Evolutionary conservation across 495 filamentous ascomycete genomes (phyloP), one percentile per base, ranked within the genome.

Genomic region (Oidiodendron maius): DNA sequence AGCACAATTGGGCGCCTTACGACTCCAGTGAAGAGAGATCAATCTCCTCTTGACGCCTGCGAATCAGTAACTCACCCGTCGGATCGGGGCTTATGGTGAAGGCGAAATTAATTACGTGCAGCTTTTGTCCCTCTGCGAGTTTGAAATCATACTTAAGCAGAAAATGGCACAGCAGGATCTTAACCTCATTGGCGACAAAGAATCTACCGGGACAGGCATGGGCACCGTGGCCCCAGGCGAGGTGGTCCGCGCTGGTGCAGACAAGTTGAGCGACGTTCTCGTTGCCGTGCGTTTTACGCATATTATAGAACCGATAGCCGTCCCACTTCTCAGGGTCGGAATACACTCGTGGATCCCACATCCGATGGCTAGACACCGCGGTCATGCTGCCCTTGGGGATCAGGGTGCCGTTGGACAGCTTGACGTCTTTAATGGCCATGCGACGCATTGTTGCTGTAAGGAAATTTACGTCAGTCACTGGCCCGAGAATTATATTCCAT

Each of bases 151-250:
- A 82, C 40, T 69, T 68, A 21, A 78, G 48, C 30, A 83, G 44
- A 23, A 76, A 36, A 46, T 75, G 66, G 16, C 70, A 71, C 28
- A 82, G 32, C 32, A 81, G 71, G 25, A 72, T 65, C 57, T 81
- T 81, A 45, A 79, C 63, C 48, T 72, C 68, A 24, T 67, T 69
- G 4, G 61, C 61, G 0, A 71, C 76, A 36, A 81, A 78, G 59
- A 76, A 77, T 9, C 80, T 62, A 0, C 79, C 80, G 0, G 78
- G 78, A 55, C 77, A 80, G 0, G 79, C 75, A 46, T 81, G 72
- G 21, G 56, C 53, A 1, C 77, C 77, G 48, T 71, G 64, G 0
- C 78, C 76, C 37, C 75, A 81, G 18, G 10, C 39, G 3, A 21
- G 21, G 39, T 3, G 13, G 3, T 42, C 39, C 17, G 55, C 40